phyloP scores from a whole-genome alignment of 1,139 yeast species.

The Scheffersomyces lignicola region DNA sequence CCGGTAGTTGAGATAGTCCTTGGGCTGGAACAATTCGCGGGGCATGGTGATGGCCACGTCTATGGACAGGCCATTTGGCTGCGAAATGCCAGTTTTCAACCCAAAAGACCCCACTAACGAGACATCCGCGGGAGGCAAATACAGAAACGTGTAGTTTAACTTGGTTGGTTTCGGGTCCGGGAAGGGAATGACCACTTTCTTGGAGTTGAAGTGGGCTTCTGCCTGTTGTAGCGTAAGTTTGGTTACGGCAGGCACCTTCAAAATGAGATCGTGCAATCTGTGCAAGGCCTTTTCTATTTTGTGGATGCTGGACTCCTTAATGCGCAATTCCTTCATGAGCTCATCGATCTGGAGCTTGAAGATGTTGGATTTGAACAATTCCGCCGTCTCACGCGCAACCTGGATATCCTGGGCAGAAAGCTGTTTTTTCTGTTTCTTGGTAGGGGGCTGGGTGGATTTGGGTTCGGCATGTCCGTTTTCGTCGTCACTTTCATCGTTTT shows the following conservation, averaged over 20 bases:
- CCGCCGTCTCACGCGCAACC: conserved; percentile 90
- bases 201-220: conserved; percentile 44
- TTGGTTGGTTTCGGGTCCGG: conserved; percentile 83
- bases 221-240: conserved; percentile 56
- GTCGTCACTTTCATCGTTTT: conserved; percentile 10
- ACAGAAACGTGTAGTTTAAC: conserved; percentile 70
- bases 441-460: conserved; percentile 19
- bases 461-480: conserved; percentile 15
- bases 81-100: conserved; percentile 67
- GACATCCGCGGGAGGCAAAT: conserved; percentile 69
- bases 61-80: conserved; percentile 54
- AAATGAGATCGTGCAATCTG: conserved; percentile 68
- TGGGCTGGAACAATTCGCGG: conserved; percentile 65
- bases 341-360: conserved; percentile 95
- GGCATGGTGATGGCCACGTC: conserved; percentile 89
- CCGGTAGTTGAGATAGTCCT: conserved; percentile 88
- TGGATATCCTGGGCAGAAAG: conserved; percentile 84
- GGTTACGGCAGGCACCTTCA: conserved; percentile 56
- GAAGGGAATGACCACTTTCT: conserved; percentile 69
- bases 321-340: conserved; percentile 70
- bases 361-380: conserved; percentile 87
- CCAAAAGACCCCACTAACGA: conserved; percentile 90
- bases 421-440: conserved; percentile 41
- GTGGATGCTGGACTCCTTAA: conserved; percentile 67
- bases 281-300: conserved; percentile 77